These are phyloP conservation scores for Hypomyces perniciosus DNA, from an alignment of 2,329 filamentous ascomycete species.

Conservation along the genomic window DNA sequence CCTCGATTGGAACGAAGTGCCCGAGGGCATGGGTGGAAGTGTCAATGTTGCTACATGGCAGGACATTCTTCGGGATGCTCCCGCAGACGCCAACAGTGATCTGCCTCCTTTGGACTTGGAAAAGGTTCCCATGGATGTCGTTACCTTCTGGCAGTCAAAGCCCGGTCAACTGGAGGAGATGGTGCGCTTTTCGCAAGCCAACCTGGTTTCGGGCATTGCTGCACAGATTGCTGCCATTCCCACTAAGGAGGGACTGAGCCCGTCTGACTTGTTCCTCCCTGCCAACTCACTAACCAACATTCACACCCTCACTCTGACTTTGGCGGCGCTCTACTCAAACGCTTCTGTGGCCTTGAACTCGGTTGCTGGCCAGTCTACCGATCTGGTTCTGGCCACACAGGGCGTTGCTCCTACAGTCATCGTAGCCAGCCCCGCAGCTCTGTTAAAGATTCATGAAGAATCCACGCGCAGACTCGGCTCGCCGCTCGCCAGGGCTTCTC, in stretches of 20 bases:
- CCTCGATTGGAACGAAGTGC: conserved; percentile 91
- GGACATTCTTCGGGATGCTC: conserved; percentile 70
- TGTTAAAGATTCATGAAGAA: conserved; percentile 61
- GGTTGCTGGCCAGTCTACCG: conserved; percentile 66
- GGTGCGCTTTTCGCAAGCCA: conserved; percentile 73
- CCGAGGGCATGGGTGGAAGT: conserved; percentile 65
- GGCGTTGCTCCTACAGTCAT: conserved; percentile 77
- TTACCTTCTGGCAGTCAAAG: conserved; percentile 61
- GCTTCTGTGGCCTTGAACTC: conserved; percentile 84
- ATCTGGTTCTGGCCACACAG: conserved; percentile 66
- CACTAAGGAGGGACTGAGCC: conserved; percentile 63
- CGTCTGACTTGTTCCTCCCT: conserved; percentile 76
- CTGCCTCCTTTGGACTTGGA: conserved; percentile 59
- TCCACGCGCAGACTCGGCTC: conserved; percentile 55
- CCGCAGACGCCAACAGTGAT: conserved; percentile 50
- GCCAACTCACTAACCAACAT: conserved; percentile 74
- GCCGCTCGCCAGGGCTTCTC: conserved; percentile 59
- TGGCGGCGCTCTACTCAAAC: conserved; percentile 79
- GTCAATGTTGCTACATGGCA: conserved; percentile 90
- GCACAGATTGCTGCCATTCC: conserved; percentile 73
- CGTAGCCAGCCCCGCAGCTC: conserved; percentile 67
- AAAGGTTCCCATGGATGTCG: conserved; percentile 46
- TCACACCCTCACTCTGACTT: conserved; percentile 72
- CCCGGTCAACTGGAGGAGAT: conserved; percentile 56
- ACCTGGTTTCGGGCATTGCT: conserved; percentile 81